Conservation (phyloP, 345 rosid genomes). For the Acer negundo region DNA sequence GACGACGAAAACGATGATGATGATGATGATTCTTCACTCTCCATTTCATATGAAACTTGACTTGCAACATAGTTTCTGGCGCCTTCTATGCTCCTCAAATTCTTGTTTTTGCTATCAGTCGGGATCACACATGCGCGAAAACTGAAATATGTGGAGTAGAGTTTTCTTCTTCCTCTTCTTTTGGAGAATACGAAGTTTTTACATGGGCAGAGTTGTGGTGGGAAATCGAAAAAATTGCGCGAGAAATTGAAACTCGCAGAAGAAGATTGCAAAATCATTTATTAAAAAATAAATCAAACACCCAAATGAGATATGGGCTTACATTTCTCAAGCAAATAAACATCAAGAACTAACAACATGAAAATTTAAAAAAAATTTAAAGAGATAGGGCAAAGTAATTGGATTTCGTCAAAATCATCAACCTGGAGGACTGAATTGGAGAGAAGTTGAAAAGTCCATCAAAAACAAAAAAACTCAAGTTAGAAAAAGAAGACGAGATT, state of each 20-base stretch:
- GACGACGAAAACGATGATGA: not conserved
- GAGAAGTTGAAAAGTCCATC: constrained; percentile 21
- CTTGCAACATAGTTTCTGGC: constrained; percentile 41
- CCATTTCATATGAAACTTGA: constrained; percentile 56
- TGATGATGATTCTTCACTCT: constrained; percentile 31
- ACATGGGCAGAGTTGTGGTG: constrained; percentile 42
- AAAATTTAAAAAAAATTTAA: not conserved
- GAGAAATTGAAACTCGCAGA: constrained; percentile 38
- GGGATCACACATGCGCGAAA: constrained; percentile 45
- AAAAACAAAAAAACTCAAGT: not conserved
- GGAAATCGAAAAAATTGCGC: not conserved
- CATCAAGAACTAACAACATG: too few relatives aligned
- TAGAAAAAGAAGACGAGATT: constrained; percentile 17
- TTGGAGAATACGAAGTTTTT: constrained; percentile 25
- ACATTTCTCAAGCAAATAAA: too few relatives aligned
- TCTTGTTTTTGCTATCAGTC: constrained; percentile 21
- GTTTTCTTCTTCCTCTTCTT: constrained; percentile 22
- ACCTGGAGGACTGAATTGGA: constrained; percentile 18
- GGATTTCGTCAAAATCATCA: not conserved
- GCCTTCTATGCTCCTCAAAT: constrained; percentile 34
- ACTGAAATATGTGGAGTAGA: constrained; percentile 24
- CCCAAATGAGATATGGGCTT: not conserved
- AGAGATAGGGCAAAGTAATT: not conserved
- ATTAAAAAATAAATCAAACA: constrained; percentile 21
- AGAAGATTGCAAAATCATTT: constrained; percentile 61